phyloP scores from a whole-genome alignment of 768 basidiomycete species.

The Leccinellum rugosiceps region DNA sequence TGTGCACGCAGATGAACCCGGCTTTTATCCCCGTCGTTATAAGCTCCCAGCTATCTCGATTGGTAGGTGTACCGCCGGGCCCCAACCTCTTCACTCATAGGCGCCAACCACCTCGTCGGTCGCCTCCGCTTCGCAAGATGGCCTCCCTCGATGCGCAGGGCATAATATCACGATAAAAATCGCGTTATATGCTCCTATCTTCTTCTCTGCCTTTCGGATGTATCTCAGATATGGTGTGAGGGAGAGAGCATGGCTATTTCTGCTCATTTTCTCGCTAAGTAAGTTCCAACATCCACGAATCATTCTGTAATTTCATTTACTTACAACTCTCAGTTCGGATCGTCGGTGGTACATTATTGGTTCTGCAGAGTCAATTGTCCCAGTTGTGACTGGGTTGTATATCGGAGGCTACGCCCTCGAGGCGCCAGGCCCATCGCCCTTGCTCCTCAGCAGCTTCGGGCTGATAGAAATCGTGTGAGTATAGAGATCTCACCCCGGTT shows the following conservation, averaged over 20 bases:
- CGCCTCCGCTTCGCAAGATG: slow-evolving; percentile 25
- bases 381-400: slow-evolving; percentile 42
- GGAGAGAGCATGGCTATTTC: slow-evolving; percentile 63
- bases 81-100: not conserved
- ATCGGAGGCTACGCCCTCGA: slow-evolving; percentile 49
- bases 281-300: slow-evolving; percentile 21
- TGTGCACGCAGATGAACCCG: not conserved
- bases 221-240: slow-evolving; percentile 53
- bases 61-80: not conserved
- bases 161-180: slow-evolving; percentile 59
- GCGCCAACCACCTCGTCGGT: not conserved
- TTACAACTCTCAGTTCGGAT: slow-evolving; percentile 47
- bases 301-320: not conserved
- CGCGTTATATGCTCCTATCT: slow-evolving; percentile 55
- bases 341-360: slow-evolving; percentile 51
- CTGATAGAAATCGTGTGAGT: slow-evolving; percentile 36
- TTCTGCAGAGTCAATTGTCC: slow-evolving; percentile 46
- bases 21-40: not conserved
- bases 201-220: slow-evolving; percentile 42
- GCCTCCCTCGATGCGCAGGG: slow-evolving; percentile 37
- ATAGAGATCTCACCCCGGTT: not conserved
- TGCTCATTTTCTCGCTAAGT: slow-evolving; percentile 59
- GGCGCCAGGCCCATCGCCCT: slow-evolving; percentile 36
- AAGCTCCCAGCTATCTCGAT: not conserved
- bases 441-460: slow-evolving; percentile 36